Conservation (phyloP, 2,329 filamentous ascomycete genomes). For the Aspergillus brasiliensis region DNA sequence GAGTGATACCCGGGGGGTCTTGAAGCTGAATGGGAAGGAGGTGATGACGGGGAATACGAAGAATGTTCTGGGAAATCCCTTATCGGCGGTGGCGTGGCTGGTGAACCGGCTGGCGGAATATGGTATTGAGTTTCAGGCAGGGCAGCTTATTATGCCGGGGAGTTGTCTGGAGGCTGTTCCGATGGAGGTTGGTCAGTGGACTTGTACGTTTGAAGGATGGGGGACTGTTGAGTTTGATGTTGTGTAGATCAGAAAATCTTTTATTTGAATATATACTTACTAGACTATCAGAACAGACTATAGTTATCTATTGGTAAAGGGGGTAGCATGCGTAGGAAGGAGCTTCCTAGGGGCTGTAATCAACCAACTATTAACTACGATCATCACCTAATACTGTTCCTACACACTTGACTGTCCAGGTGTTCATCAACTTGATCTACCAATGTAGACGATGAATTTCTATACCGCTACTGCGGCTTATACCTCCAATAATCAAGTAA, state of each 20-base stretch:
- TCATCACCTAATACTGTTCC: too few species aligned
- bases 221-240: constrained; percentile 23
- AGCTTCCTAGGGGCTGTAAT: too few species aligned
- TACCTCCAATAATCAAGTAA: too few species aligned
- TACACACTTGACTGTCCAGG: too few species aligned
- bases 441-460: too few species aligned
- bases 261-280: too few species aligned
- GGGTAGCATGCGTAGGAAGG: too few species aligned
- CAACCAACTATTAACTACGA: too few species aligned
- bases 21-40: constrained; percentile 19
- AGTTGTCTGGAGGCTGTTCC: constrained; percentile 21
- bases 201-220: constrained; percentile 21
- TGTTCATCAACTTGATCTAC: too few species aligned
- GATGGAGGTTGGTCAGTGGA: constrained; percentile 18
- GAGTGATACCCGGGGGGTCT: constrained; percentile 13
- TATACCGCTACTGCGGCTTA: too few species aligned
- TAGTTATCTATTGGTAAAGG: too few species aligned
- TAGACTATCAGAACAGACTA: too few species aligned
- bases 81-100: constrained; percentile 21
- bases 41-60: constrained; percentile 22
- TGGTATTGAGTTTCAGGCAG: constrained; percentile 19
- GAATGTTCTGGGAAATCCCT: constrained; percentile 19
- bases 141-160: constrained; percentile 20
- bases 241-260: not conserved
- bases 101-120: constrained; percentile 19